Evolutionary conservation across 2,329 filamentous ascomycete genomes (phyloP).

Genomic region (Ciborinia camelliae): DNA sequence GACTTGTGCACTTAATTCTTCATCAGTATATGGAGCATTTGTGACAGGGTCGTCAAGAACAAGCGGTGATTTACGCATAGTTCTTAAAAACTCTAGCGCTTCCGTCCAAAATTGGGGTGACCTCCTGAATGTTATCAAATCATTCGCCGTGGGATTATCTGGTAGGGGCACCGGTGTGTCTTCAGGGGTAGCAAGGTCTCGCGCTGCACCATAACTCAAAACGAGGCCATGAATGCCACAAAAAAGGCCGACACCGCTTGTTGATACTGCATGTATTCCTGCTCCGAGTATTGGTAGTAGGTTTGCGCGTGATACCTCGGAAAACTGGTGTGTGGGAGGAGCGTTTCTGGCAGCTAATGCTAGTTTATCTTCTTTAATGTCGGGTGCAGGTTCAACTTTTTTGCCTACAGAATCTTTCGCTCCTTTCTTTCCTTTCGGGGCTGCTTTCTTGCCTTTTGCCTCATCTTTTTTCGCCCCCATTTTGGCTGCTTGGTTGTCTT

Average conservation of each 20-base stretch:
- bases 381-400: background rate
- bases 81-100: background rate
- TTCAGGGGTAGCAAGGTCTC: background rate
- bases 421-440: background rate
- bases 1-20: background rate
- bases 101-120: background rate
- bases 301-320: background rate
- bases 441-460: no score
- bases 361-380: background rate
- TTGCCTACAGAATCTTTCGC: no score
- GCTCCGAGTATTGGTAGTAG: background rate
- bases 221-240: background rate
- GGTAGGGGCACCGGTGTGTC: background rate
- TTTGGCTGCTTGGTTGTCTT: background rate
- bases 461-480: background rate
- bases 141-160: background rate
- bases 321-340: accelerated
- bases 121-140: background rate
- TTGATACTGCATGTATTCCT: background rate
- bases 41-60: accelerated
- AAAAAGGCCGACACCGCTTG: accelerated
- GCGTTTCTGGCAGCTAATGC: background rate
- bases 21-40: background rate
- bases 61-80: background rate
- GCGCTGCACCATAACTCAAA: background rate